phyloP scores from a whole-genome alignment of 2,329 filamentous ascomycete species.

The Byssochlamys sp. region DNA sequence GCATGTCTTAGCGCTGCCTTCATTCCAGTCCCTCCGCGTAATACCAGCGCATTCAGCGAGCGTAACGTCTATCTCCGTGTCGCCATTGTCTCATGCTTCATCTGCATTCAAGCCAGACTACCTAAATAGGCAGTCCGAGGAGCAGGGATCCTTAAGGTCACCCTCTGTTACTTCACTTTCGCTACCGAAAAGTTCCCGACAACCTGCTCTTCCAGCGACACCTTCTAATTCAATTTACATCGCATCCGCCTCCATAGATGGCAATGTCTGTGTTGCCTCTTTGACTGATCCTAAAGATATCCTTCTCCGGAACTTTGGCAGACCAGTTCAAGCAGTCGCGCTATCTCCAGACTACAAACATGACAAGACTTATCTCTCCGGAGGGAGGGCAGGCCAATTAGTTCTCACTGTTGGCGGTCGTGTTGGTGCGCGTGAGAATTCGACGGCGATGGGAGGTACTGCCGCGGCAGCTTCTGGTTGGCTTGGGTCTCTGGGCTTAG shows the following conservation, averaged over 20 bases:
- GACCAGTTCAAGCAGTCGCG: conserved; percentile 83
- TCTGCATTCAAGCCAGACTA: conserved; percentile 33
- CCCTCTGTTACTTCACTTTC: conserved; percentile 23
- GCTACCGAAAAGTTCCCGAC: conserved; percentile 14
- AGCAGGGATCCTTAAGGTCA: conserved; percentile 14
- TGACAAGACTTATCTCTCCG: conserved; percentile 81
- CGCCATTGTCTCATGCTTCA: conserved; percentile 63
- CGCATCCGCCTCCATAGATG: conserved; percentile 87
- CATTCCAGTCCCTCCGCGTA: conserved; percentile 68
- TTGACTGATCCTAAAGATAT: conserved; percentile 83
- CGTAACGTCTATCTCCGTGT: conserved; percentile 80
- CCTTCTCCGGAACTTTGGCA: conserved; percentile 80
- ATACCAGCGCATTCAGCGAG: conserved; percentile 92
- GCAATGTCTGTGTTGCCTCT: conserved; percentile 85
- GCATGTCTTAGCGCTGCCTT: conserved; percentile 78
- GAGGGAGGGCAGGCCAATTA: conserved; percentile 76
- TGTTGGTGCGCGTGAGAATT: conserved; percentile 67
- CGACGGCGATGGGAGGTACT: conserved; percentile 66
- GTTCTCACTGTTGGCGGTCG: conserved; percentile 77
- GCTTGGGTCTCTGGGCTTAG: conserved; percentile 79
- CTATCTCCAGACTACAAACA: conserved; percentile 90
- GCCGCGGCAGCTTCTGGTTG: conserved; percentile 78
- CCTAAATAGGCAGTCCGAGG: conserved; percentile 24
- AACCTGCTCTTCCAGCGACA: conserved; percentile 51
- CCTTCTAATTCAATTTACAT: conserved; percentile 89